Conservation (phyloP, 257 asterid species). For the Solanum boliviense region DNA sequence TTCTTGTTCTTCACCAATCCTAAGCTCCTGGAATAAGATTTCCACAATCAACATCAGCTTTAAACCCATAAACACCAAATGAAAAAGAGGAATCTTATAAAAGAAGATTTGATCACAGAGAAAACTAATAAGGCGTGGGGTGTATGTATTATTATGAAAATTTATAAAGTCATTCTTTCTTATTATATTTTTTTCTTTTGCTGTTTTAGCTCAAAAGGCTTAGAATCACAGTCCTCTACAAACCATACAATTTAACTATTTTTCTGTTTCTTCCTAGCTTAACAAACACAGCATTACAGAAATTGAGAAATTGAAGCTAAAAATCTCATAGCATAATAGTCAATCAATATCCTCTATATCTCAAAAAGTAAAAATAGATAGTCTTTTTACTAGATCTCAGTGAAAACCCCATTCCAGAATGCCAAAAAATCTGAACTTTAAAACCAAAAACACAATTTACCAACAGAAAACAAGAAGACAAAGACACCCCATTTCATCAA, state of each 20-base stretch:
- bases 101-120: background rate
- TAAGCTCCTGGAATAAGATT: slow-evolving; percentile 21
- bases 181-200: background rate
- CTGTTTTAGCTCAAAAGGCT: background rate
- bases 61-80: background rate
- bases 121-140: background rate
- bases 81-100: background rate
- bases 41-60: background rate
- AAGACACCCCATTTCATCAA: background rate
- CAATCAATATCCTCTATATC: background rate
- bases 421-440: background rate
- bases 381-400: background rate
- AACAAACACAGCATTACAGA: background rate
- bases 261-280: background rate
- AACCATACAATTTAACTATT: background rate
- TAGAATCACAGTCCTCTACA: background rate
- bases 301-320: background rate
- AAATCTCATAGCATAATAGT: background rate
- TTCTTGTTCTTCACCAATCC: slow-evolving; percentile 6
- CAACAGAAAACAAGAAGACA: background rate
- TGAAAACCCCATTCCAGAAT: background rate
- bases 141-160: background rate
- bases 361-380: background rate
- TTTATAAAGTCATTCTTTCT: background rate
- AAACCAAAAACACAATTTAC: background rate